phyloP scores from a whole-genome alignment of 1,284 basidiomycete genomes.

The Papiliotrema flavescens region DNA sequence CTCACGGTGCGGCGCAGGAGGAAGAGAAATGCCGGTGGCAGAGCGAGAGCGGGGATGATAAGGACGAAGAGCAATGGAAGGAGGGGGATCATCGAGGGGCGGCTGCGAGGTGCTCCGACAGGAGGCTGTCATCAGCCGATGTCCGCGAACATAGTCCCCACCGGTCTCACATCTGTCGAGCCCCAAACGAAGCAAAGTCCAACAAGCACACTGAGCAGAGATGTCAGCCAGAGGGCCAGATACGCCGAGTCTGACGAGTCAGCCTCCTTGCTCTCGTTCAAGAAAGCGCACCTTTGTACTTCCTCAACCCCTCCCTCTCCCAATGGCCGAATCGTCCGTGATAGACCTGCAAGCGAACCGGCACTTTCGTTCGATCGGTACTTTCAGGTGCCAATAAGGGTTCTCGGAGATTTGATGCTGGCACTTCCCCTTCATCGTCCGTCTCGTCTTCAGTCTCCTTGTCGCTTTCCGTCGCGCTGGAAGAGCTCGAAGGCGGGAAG shows the following conservation, averaged over 20 bases:
- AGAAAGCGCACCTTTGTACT: conserved; percentile 43
- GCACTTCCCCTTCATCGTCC: conserved; percentile 11
- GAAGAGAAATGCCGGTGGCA: conserved; percentile 72
- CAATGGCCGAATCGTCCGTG: conserved; percentile 47
- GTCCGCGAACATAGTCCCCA: background rate
- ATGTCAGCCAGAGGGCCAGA: conserved; percentile 44
- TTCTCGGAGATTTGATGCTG: conserved; percentile 24
- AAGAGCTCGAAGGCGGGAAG: conserved; percentile 44
- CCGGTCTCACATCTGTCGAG: conserved; percentile 37
- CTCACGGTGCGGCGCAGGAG: conserved; percentile 73
- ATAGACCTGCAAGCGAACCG: conserved; percentile 44
- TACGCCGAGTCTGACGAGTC: conserved; percentile 38
- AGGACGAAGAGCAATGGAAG: conserved; percentile 78
- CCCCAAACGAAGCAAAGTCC: conserved; percentile 48
- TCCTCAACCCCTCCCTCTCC: conserved; percentile 43
- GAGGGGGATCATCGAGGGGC: conserved; percentile 62
- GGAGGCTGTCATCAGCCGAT: conserved; percentile 10
- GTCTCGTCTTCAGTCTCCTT: conserved; percentile 37
- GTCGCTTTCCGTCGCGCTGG: conserved; percentile 33
- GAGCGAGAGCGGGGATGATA: conserved; percentile 64
- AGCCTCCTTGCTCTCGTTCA: background rate
- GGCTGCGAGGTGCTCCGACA: conserved; percentile 18
- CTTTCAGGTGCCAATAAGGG: conserved; percentile 35
- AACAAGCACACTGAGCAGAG: conserved; percentile 37
- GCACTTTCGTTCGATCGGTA: conserved; percentile 16